Evolutionary conservation across 2,329 filamentous ascomycete genomes (phyloP).

Genomic region (Neonectria ditissima): DNA sequence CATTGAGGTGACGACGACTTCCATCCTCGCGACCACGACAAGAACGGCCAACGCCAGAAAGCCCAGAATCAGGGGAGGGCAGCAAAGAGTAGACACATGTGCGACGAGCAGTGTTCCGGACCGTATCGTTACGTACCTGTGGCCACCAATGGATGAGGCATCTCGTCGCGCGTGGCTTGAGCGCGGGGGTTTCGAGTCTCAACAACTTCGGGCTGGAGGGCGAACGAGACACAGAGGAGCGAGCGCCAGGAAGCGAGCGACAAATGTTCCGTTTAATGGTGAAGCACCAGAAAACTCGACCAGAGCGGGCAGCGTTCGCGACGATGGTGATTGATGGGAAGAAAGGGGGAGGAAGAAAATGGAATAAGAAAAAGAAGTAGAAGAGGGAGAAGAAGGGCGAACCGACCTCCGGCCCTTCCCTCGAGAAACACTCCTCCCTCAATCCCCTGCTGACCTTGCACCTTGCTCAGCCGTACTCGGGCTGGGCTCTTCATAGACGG

Average conservation of each 20-base stretch:
- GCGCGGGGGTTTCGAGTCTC: not conserved
- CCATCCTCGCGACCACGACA: not conserved
- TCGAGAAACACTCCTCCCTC: slow-evolving; percentile 12
- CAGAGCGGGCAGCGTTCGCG: not conserved
- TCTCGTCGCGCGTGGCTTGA: slow-evolving; percentile 15
- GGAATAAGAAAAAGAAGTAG: not conserved
- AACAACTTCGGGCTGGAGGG: not conserved
- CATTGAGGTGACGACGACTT: slow-evolving; percentile 7
- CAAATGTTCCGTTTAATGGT: not conserved
- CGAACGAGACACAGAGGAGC: slow-evolving; percentile 14
- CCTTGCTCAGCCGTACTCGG: slow-evolving; percentile 7
- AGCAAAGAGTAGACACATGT: not conserved
- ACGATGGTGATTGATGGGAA: not conserved
- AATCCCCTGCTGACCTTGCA: slow-evolving; percentile 17
- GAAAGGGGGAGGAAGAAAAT: slow-evolving; percentile 5
- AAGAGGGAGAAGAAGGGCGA: no score
- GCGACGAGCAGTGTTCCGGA: slow-evolving; percentile 2
- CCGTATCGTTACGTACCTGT: slow-evolving; percentile 34
- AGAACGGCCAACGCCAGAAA: slow-evolving; percentile 6
- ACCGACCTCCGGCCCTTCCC: not conserved
- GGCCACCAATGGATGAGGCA: slow-evolving; percentile 40
- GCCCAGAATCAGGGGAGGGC: not conserved
- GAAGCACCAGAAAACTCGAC: not conserved
- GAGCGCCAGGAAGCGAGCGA: slow-evolving; percentile 4
- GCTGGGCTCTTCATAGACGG: slow-evolving; percentile 13